Evolutionary conservation across 2,329 filamentous ascomycete genomes (phyloP), one percentile per base, ranked within the genome.

Genomic region (Trichoderma atroviride): DNA sequence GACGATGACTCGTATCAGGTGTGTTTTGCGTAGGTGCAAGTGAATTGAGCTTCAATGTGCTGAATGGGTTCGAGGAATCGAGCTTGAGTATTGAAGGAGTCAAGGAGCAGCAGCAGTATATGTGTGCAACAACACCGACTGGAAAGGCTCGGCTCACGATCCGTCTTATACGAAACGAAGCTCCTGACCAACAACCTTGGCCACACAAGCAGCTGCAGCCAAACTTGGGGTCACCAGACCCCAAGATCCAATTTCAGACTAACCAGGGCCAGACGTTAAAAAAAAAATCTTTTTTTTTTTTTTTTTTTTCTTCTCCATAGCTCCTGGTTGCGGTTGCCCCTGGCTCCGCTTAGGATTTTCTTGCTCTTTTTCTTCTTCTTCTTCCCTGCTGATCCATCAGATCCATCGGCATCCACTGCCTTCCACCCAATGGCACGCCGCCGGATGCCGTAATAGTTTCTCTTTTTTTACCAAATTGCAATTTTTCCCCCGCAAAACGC

Each of bases 401-500:
- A 29, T 55, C 47, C 47, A 50, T 50, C 47, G n/a, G 7, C 16
- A 61, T 61, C 37, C 58, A 29, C 43, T 7, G 14, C 35, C 43
- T 40, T 62, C 27, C 59, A 33, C 14, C 27, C 40, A 47, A 53
- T 50, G 14, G 60, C 5, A 31, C 5, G 27, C n/a, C 19, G 31
- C 43, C 19, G 61, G 61, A 66, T 52, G 52, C 47, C 33, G 52
- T 31, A 65, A 31, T 31, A 22, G 19, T 52, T 58, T 33, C 24
- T 16, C 16, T 14, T 10, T 24, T 24, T 27, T 47, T 43, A 47
- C 11, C 19, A 13, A 24, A 13, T 27, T 66, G 31, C 22, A 10
- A 24, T 13, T 57, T 33, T 57, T 64, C 61, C 68, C 68, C 68
- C 68, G 68, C 68, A 69, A 69, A 69, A 69, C 61, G 68, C 68